Evolutionary conservation across 345 rosid genomes (phyloP).

Genomic region (Cardiospermum halicacabum): DNA sequence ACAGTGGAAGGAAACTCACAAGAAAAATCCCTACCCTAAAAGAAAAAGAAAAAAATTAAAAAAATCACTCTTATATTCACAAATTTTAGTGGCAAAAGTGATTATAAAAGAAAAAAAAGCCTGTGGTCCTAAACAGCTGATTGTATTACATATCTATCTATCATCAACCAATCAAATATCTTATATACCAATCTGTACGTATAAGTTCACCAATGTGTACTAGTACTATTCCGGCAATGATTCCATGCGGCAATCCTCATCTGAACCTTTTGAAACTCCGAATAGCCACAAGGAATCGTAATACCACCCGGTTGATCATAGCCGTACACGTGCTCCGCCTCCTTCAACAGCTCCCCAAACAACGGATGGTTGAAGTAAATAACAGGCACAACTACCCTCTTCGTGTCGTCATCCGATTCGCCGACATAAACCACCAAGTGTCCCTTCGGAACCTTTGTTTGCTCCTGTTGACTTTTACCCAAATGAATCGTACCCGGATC

Average conservation of each 20-base stretch:
- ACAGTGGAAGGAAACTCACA: no score
- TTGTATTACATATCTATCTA: background rate
- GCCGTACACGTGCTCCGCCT: slow-evolving; percentile 74
- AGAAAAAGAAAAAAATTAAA: background rate
- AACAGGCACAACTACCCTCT: slow-evolving; percentile 64
- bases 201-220: background rate
- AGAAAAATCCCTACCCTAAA: no score
- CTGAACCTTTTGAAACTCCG: slow-evolving; percentile 76
- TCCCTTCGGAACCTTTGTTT: slow-evolving; percentile 56
- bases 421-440: slow-evolving; percentile 77
- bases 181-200: background rate
- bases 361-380: slow-evolving; percentile 80
- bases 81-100: slow-evolving; percentile 7
- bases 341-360: slow-evolving; percentile 66
- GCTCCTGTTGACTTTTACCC: slow-evolving; percentile 26
- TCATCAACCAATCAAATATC: background rate
- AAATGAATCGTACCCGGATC: slow-evolving; percentile 35
- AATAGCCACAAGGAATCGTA: slow-evolving; percentile 64
- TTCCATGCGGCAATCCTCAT: slow-evolving; percentile 66
- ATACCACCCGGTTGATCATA: slow-evolving; percentile 72
- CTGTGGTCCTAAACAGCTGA: background rate
- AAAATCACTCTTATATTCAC: slow-evolving; percentile 3
- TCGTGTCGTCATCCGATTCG: slow-evolving; percentile 38
- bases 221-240: slow-evolving; percentile 23
- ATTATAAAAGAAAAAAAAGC: background rate